Conservation (phyloP, 1,284 basidiomycete species). For the Leccinum variabile region DNA sequence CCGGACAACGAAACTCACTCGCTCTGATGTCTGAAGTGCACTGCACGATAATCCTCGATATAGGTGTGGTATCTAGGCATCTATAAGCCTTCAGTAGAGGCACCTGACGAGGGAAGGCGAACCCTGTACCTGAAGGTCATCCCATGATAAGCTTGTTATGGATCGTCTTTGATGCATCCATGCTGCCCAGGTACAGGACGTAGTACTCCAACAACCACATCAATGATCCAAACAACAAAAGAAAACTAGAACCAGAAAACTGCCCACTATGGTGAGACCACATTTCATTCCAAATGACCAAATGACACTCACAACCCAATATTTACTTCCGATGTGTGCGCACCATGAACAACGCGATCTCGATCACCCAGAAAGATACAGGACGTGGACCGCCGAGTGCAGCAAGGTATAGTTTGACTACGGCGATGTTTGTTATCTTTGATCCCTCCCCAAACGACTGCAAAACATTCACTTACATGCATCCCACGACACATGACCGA, state of each 20-base stretch:
- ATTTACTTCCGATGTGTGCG: constrained; percentile 1
- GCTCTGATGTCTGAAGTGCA: constrained; percentile 7
- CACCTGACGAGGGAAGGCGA: not conserved
- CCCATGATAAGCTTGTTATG: constrained; percentile 1
- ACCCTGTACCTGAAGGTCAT: not conserved
- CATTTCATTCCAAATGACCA: not conserved
- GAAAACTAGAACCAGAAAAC: not conserved
- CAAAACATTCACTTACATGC: not conserved
- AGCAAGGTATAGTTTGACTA: constrained; percentile 3
- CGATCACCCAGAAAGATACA: not conserved
- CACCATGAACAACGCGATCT: not conserved
- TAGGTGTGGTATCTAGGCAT: not conserved
- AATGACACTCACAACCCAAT: not conserved
- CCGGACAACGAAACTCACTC: not conserved
- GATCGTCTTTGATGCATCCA: not conserved
- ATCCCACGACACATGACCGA: constrained; percentile 1
- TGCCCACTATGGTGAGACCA: not conserved
- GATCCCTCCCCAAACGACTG: not conserved
- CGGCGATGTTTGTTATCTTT: not conserved
- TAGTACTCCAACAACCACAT: not conserved
- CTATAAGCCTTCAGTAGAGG: not conserved
- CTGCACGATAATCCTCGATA: not conserved
- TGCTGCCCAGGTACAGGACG: not conserved
- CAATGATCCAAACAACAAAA: not conserved
- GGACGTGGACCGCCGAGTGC: not conserved